Percentiles rank a stretch among this genome's conserved stretches.
These are phyloP conservation scores for Nymphaea thermarum DNA, from an alignment of 164 flowering plant genomes.

Conservation along the genomic window DNA sequence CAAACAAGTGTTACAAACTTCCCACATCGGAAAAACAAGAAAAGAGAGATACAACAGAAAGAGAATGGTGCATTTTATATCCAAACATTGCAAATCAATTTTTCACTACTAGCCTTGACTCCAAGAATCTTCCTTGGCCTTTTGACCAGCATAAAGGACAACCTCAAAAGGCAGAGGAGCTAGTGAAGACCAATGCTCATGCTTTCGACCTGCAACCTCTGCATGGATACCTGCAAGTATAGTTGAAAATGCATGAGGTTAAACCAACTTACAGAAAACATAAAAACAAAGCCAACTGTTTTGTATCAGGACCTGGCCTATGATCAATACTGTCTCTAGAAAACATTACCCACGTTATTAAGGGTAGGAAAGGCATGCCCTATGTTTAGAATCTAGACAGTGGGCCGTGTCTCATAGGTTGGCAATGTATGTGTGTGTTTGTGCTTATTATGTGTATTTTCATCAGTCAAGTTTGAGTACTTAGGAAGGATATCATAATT, in stretches of 20 bases:
- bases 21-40: neutral
- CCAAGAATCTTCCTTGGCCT: constrained; percentile 75
- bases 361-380: too few relatives aligned
- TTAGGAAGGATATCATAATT: too few relatives aligned
- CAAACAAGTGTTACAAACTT: too few relatives aligned
- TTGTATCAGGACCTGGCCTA: too few relatives aligned
- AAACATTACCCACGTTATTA: too few relatives aligned
- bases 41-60: neutral
- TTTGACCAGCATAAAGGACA: constrained; percentile 89
- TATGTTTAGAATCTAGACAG: too few relatives aligned
- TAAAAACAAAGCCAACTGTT: neutral
- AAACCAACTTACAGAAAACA: neutral
- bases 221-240: constrained; percentile 50
- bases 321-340: too few relatives aligned
- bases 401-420: too few relatives aligned
- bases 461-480: too few relatives aligned
- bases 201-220: constrained; percentile 63
- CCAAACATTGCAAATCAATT: neutral
- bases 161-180: constrained; percentile 97
- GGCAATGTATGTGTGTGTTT: too few relatives aligned
- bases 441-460: too few relatives aligned
- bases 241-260: neutral
- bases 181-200: constrained; percentile 88
- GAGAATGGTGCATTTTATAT: too few relatives aligned
- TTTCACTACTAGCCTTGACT: constrained; percentile 26